Evolutionary conservation across 164 flowering plant species (phyloP).

Genomic region (Tetrastigma voinierianum): DNA sequence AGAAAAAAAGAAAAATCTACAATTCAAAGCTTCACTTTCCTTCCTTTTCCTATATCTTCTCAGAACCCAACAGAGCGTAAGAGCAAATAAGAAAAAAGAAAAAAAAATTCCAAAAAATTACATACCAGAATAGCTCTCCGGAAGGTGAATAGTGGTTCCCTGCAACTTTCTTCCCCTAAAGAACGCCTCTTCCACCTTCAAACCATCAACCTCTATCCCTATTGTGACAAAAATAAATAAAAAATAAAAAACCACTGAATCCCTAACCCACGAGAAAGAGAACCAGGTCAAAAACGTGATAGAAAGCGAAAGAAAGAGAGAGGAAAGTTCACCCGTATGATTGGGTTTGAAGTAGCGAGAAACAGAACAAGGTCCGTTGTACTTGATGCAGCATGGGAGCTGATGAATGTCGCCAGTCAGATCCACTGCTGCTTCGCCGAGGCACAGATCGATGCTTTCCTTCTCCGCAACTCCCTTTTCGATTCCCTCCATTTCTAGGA

Average conservation of each 20-base stretch:
- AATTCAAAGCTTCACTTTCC: background rate
- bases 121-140: constrained; percentile 74
- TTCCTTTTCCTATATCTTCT: too few species aligned
- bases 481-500: too few species aligned
- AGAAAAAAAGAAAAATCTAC: background rate
- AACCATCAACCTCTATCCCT: constrained; percentile 70
- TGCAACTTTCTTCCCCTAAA: constrained; percentile 91
- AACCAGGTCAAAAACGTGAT: background rate
- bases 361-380: constrained; percentile 63
- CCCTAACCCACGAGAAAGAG: background rate
- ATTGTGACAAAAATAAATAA: background rate
- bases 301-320: background rate
- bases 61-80: too few species aligned
- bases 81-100: background rate
- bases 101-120: background rate
- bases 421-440: constrained; percentile 28
- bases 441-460: constrained; percentile 28
- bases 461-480: constrained; percentile 16
- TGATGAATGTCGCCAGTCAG: constrained; percentile 69
- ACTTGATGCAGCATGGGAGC: constrained; percentile 89
- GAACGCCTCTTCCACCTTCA: constrained; percentile 65
- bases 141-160: constrained; percentile 67
- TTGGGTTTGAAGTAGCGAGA: constrained; percentile 85
- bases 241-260: background rate
- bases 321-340: constrained; percentile 19